Evolutionary conservation across 768 basidiomycete genomes (phyloP).

Genomic region (Hydnomerulius pinastri): DNA sequence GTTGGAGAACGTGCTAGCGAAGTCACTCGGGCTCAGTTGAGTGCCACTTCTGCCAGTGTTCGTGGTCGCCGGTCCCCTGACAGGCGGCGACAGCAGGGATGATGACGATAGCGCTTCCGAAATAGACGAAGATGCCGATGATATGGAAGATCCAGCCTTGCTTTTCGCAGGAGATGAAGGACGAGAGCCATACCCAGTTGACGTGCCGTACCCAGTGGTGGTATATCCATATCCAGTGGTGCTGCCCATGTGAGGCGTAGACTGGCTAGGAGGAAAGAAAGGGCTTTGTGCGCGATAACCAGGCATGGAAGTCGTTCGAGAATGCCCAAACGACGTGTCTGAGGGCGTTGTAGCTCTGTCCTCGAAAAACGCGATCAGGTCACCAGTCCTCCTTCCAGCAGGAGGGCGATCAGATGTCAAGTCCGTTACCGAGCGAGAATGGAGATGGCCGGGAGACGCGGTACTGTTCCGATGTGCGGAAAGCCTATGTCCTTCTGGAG

Average conservation of each 20-base stretch:
- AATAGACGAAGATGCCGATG: constrained; percentile 22
- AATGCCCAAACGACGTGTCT: constrained; percentile 42
- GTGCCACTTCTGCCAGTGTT: constrained; percentile 28
- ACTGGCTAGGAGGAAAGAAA: constrained; percentile 35
- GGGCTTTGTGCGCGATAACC: constrained; percentile 34
- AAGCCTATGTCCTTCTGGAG: constrained; percentile 48
- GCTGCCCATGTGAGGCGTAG: constrained; percentile 41
- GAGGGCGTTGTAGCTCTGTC: constrained; percentile 46
- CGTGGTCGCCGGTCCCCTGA: constrained; percentile 36
- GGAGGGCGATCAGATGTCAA: constrained; percentile 51
- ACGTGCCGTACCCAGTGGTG: constrained; percentile 32
- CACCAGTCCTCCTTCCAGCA: constrained; percentile 56
- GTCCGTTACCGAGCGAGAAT: constrained; percentile 63
- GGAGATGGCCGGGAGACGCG: constrained; percentile 41
- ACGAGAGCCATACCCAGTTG: constrained; percentile 40
- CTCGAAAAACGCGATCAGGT: constrained; percentile 77
- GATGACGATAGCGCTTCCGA: constrained; percentile 34
- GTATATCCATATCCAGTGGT: constrained; percentile 39
- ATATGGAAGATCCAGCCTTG: constrained; percentile 34
- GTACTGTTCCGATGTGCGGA: constrained; percentile 44
- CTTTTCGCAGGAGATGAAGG: constrained; percentile 52
- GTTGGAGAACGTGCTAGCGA: constrained; percentile 38
- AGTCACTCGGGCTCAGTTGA: constrained; percentile 38
- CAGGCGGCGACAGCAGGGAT: constrained; percentile 52
- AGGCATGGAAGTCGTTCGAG: constrained; percentile 56